A percentile compares a stretch with the other conserved stretches of the same genome.
phyloP scores from a whole-genome alignment of 2,329 filamentous ascomycete genomes.

The Exophiala mesophila region DNA sequence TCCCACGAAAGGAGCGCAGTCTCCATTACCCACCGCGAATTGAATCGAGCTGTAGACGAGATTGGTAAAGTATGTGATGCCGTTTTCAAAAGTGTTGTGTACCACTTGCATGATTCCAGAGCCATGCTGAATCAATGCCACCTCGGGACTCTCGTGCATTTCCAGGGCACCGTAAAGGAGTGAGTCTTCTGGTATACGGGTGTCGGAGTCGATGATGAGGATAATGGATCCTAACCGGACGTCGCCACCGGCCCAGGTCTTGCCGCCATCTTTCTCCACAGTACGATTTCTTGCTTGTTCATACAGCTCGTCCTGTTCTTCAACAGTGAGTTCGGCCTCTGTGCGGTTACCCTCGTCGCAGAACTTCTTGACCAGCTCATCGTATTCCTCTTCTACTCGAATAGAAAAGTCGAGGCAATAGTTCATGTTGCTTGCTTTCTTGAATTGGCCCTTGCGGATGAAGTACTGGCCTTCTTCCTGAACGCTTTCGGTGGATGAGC shows the following conservation, averaged over 20 bases:
- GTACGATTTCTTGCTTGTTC: slow-evolving; percentile 47
- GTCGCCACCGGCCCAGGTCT: slow-evolving; percentile 70
- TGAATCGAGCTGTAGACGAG: slow-evolving; percentile 70
- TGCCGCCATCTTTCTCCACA: slow-evolving; percentile 49
- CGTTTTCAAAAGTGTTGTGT: slow-evolving; percentile 68
- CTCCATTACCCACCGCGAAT: slow-evolving; percentile 65
- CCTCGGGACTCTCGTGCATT: slow-evolving; percentile 65
- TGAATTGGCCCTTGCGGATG: slow-evolving; percentile 59
- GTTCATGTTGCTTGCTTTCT: slow-evolving; percentile 74
- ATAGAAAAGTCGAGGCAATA: slow-evolving; percentile 60
- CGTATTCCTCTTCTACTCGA: slow-evolving; percentile 47
- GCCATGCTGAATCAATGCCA: slow-evolving; percentile 66
- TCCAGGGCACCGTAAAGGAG: slow-evolving; percentile 65
- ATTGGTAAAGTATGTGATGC: slow-evolving; percentile 74
- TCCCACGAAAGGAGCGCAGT: slow-evolving; percentile 70
- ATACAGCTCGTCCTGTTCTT: slow-evolving; percentile 45
- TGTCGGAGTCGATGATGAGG: slow-evolving; percentile 65
- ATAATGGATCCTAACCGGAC: slow-evolving; percentile 79
- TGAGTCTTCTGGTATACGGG: slow-evolving; percentile 63
- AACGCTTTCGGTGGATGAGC: slow-evolving; percentile 33
- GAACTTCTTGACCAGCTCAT: slow-evolving; percentile 42
- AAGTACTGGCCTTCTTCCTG: slow-evolving; percentile 16
- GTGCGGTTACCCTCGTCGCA: slow-evolving; percentile 8
- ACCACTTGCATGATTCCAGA: slow-evolving; percentile 75
- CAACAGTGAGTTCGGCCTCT: slow-evolving; percentile 27